Base-by-base conservation (phyloP, 148 eudicot species). In the Limonium bicolor region DNA sequence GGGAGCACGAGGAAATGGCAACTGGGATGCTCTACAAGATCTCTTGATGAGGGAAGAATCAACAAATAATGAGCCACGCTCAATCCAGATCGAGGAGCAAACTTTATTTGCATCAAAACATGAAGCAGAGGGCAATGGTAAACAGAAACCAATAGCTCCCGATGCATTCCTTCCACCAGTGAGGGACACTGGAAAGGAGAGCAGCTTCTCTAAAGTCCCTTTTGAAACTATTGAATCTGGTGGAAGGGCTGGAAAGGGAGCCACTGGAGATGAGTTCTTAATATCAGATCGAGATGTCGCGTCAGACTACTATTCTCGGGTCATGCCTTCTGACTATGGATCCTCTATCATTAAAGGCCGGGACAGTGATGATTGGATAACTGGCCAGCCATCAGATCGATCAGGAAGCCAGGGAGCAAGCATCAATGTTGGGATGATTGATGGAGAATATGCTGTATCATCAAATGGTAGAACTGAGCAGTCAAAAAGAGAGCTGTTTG, bases 21-120 rank as follows among this genome's bases (percentile, higher is more conserved):
- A 64, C 27, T 86, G 95, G 95, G 80, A 74, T 72, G 63, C 70
- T 61, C 70, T 86, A 38, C 84, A 82, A 61, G 68, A 86, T 48
- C 68, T 86, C 18, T 60, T 81, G 52, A 38, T 86, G 73, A 72
- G 32, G 63, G 83, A 80, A n/a, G 86, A 77, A 16, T 50, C 78
- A 1, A 52, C 50, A 10, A 38, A 68, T 2, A 61, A 42, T 36
- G 58, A 63, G 53, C 23, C 44, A 19, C 57, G 51, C 11, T 21
- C 56, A 20, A 20, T 51, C 16, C 58, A 47, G 15, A 57, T 41
- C 36, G 65, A 68, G 50, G 70, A 71, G n/a, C n/a, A n/a, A 46
- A 58, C 57, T 19, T 48, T 26, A 39, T 41, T 36, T 33, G 6
- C 55, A 27, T 39, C 28, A 7, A 66, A 57, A 46, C 60, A 51